Percentiles rank a stretch among this genome's conserved stretches.
These are phyloP conservation scores for Cynanchum wilfordii DNA, from an alignment of 257 asterid species.

Conservation along the genomic window DNA sequence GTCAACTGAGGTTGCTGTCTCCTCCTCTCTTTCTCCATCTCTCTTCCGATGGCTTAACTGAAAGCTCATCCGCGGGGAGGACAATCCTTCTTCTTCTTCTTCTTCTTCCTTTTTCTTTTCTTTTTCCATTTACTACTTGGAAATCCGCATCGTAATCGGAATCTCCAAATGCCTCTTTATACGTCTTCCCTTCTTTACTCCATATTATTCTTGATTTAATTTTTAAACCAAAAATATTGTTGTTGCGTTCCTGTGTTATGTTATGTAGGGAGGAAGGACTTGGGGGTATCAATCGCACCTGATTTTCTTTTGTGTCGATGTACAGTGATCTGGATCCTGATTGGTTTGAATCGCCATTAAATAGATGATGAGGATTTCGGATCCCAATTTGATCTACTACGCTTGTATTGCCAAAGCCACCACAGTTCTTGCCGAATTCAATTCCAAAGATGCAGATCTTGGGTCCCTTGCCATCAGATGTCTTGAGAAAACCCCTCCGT, in stretches of 20 bases:
- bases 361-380: slow-evolving; percentile 36
- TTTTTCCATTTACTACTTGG: too few species aligned
- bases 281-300: not conserved
- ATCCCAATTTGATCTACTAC: slow-evolving; percentile 56
- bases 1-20: not conserved
- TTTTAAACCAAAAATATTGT: not conserved
- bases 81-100: not conserved
- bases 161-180: not conserved
- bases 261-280: not conserved
- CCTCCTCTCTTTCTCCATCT: not conserved
- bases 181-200: not conserved
- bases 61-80: slow-evolving; percentile 1
- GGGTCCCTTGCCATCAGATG: slow-evolving; percentile 64
- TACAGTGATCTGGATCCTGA: slow-evolving; percentile 1
- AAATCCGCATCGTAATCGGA: not conserved
- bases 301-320: not conserved
- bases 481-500: slow-evolving; percentile 61
- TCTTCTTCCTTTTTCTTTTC: not conserved
- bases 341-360: slow-evolving; percentile 12
- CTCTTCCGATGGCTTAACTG: not conserved
- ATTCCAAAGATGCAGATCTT: slow-evolving; percentile 68
- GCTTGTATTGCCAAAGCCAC: slow-evolving; percentile 71
- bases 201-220: too few species aligned
- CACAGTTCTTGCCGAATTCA: slow-evolving; percentile 73
- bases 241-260: not conserved